Evolutionary conservation across 2,329 filamentous ascomycete species (phyloP), one percentile per base, ranked within the genome.

Genomic region (Ophiosphaerella korrae): DNA sequence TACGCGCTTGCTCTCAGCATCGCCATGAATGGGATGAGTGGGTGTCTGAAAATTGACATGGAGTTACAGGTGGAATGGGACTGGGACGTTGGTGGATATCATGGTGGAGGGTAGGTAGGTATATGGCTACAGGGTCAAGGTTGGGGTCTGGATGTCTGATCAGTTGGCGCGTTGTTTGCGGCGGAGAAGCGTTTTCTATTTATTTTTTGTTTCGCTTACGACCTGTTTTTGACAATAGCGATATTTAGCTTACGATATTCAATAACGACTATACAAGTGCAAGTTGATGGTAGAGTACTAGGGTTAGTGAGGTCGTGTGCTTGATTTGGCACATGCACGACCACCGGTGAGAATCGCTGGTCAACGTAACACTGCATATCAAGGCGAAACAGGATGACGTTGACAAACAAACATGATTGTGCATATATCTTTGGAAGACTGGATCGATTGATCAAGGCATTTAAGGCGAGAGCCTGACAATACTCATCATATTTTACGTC

Each of bases 171-270:
- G 23, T 11, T 49, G 43, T 53, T 56, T 52, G 45, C 40, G 37
- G 48, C 29, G 35, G 39, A 16, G 14, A 36, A 45, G 43, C 5
- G 21, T 44, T 50, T 29, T n/a, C 33, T 14, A 18, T 42, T 60
- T 60, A 50, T 46, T 47, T 62, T 53, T 58, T 52, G 63, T 52
- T 55, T 53, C 47, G 45, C 53, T 62, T 54, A 49, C 50, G 45
- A 54, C 43, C 42, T 54, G 57, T 53, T 60, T 60, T 58, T 50
- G 56, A 60, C 57, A 55, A 55, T 62, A 68, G 66, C 60, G 59
- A 65, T 43, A 52, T 63, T 56, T 63, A 63, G 57, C 65, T 63
- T 49, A 63, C 52, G 58, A 63, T 58, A 67, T 64, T 61, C 53
- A 71, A 70, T 68, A 61, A 54, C 41, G 26, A 29, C 26, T 29